Conservation (phyloP, 495 filamentous ascomycete genomes). For the Podospora tetraspora region DNA sequence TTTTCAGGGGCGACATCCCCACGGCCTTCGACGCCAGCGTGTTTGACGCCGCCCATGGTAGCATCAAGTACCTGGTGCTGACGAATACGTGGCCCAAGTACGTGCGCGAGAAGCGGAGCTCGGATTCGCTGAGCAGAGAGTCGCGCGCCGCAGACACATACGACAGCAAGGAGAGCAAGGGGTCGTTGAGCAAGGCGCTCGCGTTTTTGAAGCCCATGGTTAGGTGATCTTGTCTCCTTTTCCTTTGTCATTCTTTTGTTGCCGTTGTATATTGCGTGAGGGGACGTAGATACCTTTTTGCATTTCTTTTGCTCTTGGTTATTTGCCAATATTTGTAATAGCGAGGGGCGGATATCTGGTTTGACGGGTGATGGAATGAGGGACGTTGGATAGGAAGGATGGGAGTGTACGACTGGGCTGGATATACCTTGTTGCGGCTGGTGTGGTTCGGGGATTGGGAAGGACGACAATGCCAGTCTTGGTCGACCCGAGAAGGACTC, state of each 20-base stretch:
- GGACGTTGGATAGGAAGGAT: not conserved
- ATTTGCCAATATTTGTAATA: not conserved
- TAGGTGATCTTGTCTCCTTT: not conserved
- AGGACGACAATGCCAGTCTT: not conserved
- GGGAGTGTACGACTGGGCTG: not conserved
- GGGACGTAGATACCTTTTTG: not conserved
- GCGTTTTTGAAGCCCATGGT: constrained; percentile 17
- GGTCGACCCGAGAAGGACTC: not conserved
- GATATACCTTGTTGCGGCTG: not conserved
- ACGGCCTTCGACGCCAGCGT: constrained; percentile 45
- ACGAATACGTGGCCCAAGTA: constrained; percentile 70
- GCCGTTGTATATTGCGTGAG: not conserved
- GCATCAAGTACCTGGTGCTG: constrained; percentile 63
- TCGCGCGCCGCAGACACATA: not conserved
- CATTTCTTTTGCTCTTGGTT: not conserved
- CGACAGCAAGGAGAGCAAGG: constrained; percentile 6
- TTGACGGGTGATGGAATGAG: not conserved
- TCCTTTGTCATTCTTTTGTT: not conserved
- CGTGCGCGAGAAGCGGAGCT: constrained; percentile 34
- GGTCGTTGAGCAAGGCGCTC: constrained; percentile 12
- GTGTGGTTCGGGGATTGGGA: not conserved
- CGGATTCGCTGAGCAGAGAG: constrained; percentile 13
- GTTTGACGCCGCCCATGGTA: constrained; percentile 55
- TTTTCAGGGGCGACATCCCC: constrained; percentile 40
- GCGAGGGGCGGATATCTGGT: not conserved